Percentiles rank a stretch among this genome's conserved stretches.
phyloP scores from a whole-genome alignment of 2,329 filamentous ascomycete genomes.

The Penicillium sclerotigenum region DNA sequence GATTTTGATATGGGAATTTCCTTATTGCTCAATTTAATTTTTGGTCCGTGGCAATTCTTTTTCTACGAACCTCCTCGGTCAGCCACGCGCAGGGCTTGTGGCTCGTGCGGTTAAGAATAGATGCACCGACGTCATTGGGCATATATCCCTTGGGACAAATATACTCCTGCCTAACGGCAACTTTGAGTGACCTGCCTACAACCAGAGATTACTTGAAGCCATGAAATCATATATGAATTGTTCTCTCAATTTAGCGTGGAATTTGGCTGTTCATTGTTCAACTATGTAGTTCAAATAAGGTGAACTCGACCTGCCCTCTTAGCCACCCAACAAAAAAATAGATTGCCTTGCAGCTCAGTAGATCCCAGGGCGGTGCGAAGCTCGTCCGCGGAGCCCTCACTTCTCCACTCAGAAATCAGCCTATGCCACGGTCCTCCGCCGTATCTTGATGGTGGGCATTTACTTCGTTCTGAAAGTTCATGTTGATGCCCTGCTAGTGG shows the following conservation, averaged over 20 bases:
- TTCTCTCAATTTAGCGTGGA: background rate
- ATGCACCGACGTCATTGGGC: conserved; percentile 28
- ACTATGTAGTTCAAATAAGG: too few relatives aligned
- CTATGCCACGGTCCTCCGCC: too few relatives aligned
- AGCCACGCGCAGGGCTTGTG: conserved; percentile 17
- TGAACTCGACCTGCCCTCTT: too few relatives aligned
- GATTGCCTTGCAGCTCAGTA: too few relatives aligned
- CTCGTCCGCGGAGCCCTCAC: too few relatives aligned
- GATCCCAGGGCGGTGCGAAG: too few relatives aligned
- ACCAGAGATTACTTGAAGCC: background rate
- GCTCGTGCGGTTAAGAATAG: conserved; percentile 25
- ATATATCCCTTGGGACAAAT: conserved; percentile 2
- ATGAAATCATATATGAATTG: too few relatives aligned
- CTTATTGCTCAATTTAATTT: background rate
- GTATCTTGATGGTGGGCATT: too few relatives aligned
- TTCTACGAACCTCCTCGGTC: background rate
- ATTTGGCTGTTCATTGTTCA: background rate
- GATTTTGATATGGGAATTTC: background rate
- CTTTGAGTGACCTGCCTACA: background rate
- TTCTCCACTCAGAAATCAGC: too few relatives aligned
- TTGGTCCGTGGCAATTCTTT: background rate
- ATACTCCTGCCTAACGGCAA: conserved; percentile 5
- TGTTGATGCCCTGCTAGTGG: too few relatives aligned
- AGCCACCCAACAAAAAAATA: too few relatives aligned
- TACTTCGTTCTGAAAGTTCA: too few relatives aligned